These are phyloP conservation scores for Trichocladium uniseriatum DNA, from an alignment of 495 filamentous ascomycete genomes.

Conservation along the genomic window DNA sequence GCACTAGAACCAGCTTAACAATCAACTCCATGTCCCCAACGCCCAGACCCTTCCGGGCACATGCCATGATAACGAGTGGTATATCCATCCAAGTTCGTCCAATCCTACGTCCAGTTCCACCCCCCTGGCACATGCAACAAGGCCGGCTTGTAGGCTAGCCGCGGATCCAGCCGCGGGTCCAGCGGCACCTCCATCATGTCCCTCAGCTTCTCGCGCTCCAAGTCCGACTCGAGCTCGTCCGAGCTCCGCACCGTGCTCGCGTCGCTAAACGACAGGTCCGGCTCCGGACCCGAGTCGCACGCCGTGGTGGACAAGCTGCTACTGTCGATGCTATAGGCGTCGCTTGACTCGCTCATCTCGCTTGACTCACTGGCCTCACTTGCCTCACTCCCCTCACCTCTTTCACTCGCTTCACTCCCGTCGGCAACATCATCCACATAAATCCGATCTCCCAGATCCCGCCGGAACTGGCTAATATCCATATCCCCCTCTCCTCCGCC, in stretches of 20 bases:
- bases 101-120: slow-evolving; percentile 5
- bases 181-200: background rate
- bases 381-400: too few relatives aligned
- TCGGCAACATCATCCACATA: background rate
- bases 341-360: background rate
- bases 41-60: too few relatives aligned
- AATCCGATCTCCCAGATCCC: background rate
- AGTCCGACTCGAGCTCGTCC: background rate
- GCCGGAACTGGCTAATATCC: slow-evolving; percentile 3
- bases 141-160: background rate
- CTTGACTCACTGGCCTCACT: too few relatives aligned
- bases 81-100: too few relatives aligned
- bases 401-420: too few relatives aligned
- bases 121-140: slow-evolving; percentile 9
- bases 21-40: too few relatives aligned
- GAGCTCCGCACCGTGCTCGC: background rate
- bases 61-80: too few relatives aligned
- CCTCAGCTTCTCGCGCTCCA: background rate
- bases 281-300: slow-evolving; percentile 11
- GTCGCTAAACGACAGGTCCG: background rate
- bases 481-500: background rate
- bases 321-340: background rate
- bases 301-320: background rate
- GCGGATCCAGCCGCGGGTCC: background rate
- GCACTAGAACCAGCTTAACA: too few relatives aligned